Percentiles rank a stretch among this genome's conserved stretches.
These are phyloP conservation scores for Picea mariana DNA, from an alignment of 83 land plant species.

Conservation along the genomic window DNA sequence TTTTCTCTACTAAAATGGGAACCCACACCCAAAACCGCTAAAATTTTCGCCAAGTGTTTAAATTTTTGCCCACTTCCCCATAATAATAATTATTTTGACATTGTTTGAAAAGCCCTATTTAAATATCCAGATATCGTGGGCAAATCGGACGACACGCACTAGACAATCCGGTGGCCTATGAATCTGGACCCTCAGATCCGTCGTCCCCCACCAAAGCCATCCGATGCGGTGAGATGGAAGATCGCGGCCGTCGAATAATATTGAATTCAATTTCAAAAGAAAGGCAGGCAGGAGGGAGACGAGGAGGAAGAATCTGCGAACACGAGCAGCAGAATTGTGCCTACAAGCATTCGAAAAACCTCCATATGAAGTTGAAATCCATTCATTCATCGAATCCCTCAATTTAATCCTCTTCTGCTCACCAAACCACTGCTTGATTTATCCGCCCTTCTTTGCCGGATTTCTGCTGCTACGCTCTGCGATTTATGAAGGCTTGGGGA, in stretches of 20 bases:
- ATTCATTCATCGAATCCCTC: neutral
- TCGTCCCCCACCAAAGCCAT: neutral
- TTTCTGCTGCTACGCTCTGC: neutral
- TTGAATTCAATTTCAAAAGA: conserved; percentile 24
- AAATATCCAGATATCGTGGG: no score
- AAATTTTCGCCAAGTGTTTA: no score
- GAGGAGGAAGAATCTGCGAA: neutral
- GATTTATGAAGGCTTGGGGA: neutral
- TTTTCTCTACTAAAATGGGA: no score
- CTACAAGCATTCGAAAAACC: neutral
- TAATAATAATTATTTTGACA: no score
- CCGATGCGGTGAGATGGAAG: conserved; percentile 11
- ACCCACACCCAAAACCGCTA: no score
- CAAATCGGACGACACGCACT: no score
- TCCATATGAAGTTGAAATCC: neutral
- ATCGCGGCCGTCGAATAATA: conserved; percentile 17
- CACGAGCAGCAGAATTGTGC: neutral
- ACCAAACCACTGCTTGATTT: neutral
- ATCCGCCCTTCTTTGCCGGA: neutral
- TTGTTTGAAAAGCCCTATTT: no score
- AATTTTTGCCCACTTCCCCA: no score
- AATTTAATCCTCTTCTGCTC: neutral
- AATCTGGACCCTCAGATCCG: conserved; percentile 8
- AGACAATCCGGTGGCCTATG: conserved; percentile 9
- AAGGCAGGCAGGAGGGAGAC: conserved; percentile 6